Conservation (phyloP, 2,329 filamentous ascomycete species). For the Paramyrothecium sp. region DNA sequence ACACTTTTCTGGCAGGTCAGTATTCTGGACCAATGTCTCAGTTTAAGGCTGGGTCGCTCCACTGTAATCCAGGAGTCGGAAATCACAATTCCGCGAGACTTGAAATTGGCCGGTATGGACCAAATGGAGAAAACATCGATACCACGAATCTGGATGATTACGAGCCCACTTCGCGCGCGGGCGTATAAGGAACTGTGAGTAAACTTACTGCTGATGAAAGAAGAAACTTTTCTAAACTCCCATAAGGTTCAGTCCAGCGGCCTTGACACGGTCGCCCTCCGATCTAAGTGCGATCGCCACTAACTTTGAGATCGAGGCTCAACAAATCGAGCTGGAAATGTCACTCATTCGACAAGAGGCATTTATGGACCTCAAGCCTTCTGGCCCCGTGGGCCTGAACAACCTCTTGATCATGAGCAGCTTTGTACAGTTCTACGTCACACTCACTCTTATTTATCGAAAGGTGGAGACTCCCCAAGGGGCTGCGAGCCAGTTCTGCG, state of each 20-base stretch:
- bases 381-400: background rate
- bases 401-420: background rate
- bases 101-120: conserved; percentile 40
- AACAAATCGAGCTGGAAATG: background rate
- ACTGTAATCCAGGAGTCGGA: conserved; percentile 59
- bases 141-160: conserved; percentile 52
- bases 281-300: background rate
- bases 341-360: background rate
- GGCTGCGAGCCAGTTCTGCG: background rate
- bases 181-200: conserved; percentile 52
- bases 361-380: background rate
- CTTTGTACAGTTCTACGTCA: background rate
- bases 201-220: background rate
- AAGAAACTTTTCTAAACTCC: background rate
- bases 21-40: conserved; percentile 56
- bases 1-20: conserved; percentile 52
- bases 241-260: background rate
- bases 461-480: background rate
- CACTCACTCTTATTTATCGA: background rate
- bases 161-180: conserved; percentile 55
- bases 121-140: conserved; percentile 31
- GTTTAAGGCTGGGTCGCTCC: conserved; percentile 57
- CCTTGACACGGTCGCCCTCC: background rate
- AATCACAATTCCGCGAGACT: conserved; percentile 46
- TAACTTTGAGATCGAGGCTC: background rate